Base-by-base conservation (phyloP, 768 basidiomycete species). In the Cystofilobasidium ferigula region DNA sequence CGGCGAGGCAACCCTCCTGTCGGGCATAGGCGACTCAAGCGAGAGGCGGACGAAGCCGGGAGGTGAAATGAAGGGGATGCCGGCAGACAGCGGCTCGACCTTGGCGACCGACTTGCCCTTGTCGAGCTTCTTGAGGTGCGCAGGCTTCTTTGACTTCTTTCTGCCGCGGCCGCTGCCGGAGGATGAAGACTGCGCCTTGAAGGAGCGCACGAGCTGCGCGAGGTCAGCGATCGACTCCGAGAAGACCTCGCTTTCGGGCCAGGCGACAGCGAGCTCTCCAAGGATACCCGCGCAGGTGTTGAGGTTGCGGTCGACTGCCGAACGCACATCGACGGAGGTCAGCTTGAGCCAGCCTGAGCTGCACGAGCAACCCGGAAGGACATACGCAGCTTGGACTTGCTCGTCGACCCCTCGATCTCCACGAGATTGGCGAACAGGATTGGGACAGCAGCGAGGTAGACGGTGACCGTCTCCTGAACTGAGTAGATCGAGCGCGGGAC, bases 401-500 rank as follows among this genome's bases (percentile, higher is more conserved):
- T n/a, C n/a, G 20, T 42, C 40, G 20, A 42, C 40, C 40, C 40
- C 20, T 42, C 40, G 10, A 10, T 42, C 10, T 42, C 40, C 40
- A 10, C 40, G 10, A 10, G 10, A 10, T 42, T 42, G 40, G 40
- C 40, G 40, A 10, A 32, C 2, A 54, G 26, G 5, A 54, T 16
- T 14, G 51, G 51, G 30, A 54, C 28, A 2, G 32, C 7, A 9
- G 51, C 26, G 14, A 54, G 30, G 30, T 12, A 54, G 30, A 54
- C 28, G 28, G 51, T 54, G 4, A 20, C 30, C 51, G 30, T 32
- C 13, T 28, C 51, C 51, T 30, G 26, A 14, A 54, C 12, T 5
- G 51, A 30, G 51, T 43, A 54, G 62, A 63, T 30, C 36, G 62
- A 63, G 5, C 38, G 51, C 7, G 62, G 62, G 13, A 63, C 51